Base-by-base conservation (phyloP, 208 protist species). In the Trypanosoma avium region DNA sequence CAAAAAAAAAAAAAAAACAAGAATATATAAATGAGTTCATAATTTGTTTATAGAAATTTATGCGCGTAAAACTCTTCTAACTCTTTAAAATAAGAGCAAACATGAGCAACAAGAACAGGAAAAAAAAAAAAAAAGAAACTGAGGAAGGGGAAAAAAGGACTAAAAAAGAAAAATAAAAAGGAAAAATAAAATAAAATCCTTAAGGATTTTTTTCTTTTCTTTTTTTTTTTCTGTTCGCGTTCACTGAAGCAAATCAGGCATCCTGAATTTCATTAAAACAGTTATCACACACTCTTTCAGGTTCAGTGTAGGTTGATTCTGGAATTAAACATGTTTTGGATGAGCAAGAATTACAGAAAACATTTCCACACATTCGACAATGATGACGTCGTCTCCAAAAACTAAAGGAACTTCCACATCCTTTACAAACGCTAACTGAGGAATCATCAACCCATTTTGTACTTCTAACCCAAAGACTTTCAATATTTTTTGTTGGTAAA, bases 341-440 rank as follows among this genome's bases (percentile, higher is more conserved):
- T 17, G 79, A 61, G 56, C 95, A 98, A 8, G 79, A 68, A 40
- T 50, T 62, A 58, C 95, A 98, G 33, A 89, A 88, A 38, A 96
- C 81, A 46, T 87, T 68, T 8, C 95, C 95, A 66, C 95, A 98
- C 19, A 75, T 73, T 22, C 79, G 54, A 68, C 94, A 98, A 61
- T 95, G 88, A 62, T 88, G 79, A 55, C 87, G 86, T 15, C 82
- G 42, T 5, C 69, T 73, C 53, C 82, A 73, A 50, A 75, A 40
- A 30, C 65, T 69, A 68, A 97, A 97, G 0, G 35, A 29, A 33
- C 54, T 70, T 17, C 69, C 45, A 75, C 95, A 98, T 27, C 66
- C 55, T 43, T 73, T 79, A 59, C 95, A 98, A 27, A 36, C 63
- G 17, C 56, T 73, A 36, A 81, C 79, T 40, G 46, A 49, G n/a